Evolutionary conservation across 1,139 yeast species (phyloP).

Genomic region (Diutina siamensis): DNA sequence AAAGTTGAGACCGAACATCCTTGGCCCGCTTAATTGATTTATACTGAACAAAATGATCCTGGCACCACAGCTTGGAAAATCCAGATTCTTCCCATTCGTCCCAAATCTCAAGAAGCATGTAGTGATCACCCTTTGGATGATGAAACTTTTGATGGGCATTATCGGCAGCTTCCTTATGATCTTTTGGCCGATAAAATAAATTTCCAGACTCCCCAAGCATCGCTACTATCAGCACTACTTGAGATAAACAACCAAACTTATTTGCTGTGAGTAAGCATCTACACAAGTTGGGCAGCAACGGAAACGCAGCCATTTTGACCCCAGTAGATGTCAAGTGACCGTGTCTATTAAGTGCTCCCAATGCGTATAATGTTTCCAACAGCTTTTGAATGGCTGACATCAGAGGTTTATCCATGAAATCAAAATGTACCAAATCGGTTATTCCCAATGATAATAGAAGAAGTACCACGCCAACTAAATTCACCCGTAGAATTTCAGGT

Average conservation of each 20-base stretch:
- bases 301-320: slow-evolving; percentile 82
- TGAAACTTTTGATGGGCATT: slow-evolving; percentile 44
- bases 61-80: slow-evolving; percentile 75
- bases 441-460: slow-evolving; percentile 72
- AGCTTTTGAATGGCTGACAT: slow-evolving; percentile 63
- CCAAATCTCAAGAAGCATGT: slow-evolving; percentile 64
- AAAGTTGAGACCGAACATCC: slow-evolving; percentile 64
- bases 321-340: slow-evolving; percentile 77
- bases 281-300: slow-evolving; percentile 83
- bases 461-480: slow-evolving; percentile 64
- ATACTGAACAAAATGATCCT: slow-evolving; percentile 70
- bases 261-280: slow-evolving; percentile 59
- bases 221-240: slow-evolving; percentile 60
- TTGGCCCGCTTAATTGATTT: slow-evolving; percentile 60
- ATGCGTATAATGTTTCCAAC: slow-evolving; percentile 64
- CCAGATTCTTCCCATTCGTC: slow-evolving; percentile 65
- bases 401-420: slow-evolving; percentile 81
- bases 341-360: slow-evolving; percentile 77
- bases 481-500: slow-evolving; percentile 83
- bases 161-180: slow-evolving; percentile 55
- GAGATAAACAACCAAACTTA: slow-evolving; percentile 46
- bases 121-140: slow-evolving; percentile 56
- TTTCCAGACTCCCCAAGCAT: slow-evolving; percentile 77
- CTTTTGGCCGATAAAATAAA: slow-evolving; percentile 64
- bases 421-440: slow-evolving; percentile 69